phyloP scores from a whole-genome alignment of 352 stramenopile species.

The Phytopythium vexans region DNA sequence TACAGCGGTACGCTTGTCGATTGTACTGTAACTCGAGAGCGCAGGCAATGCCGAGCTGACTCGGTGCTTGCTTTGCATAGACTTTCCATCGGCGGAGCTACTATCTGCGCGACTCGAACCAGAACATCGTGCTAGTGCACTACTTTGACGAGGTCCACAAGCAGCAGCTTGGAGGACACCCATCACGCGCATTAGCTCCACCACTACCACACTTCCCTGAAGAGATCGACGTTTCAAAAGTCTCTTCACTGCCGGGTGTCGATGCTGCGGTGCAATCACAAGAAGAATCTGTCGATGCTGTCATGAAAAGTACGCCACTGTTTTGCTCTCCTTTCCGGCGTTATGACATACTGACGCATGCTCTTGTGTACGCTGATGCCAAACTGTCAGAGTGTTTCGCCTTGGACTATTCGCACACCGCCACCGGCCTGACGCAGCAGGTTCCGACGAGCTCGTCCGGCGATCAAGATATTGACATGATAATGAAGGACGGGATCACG shows the following conservation, averaged over 20 bases:
- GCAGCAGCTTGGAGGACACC: slow-evolving; percentile 2
- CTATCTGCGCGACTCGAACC: slow-evolving; percentile 58
- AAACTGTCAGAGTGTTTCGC: not conserved
- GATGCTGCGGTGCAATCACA: too few relatives aligned
- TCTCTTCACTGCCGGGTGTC: not conserved
- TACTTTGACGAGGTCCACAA: slow-evolving; percentile 85
- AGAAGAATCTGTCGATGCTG: slow-evolving; percentile 42
- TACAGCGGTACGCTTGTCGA: slow-evolving; percentile 33
- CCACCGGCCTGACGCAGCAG: not conserved
- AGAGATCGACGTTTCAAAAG: not conserved
- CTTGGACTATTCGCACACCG: not conserved
- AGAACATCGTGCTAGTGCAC: slow-evolving; percentile 79
- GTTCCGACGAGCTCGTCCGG: not conserved
- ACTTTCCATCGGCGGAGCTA: slow-evolving; percentile 87
- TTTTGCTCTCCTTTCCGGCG: not conserved
- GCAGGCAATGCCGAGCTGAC: not conserved
- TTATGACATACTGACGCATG: too few relatives aligned
- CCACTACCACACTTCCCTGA: not conserved
- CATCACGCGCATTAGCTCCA: not conserved
- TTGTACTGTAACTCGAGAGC: not conserved
- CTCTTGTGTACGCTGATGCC: too few relatives aligned
- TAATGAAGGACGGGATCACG: slow-evolving; percentile 24
- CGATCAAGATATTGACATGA: slow-evolving; percentile 10
- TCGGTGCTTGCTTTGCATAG: slow-evolving; percentile 18
- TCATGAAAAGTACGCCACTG: slow-evolving; percentile 47